These are phyloP conservation scores for Stachybotrys echinatus DNA, from an alignment of 2,329 filamentous ascomycete genomes.

Conservation along the genomic window DNA sequence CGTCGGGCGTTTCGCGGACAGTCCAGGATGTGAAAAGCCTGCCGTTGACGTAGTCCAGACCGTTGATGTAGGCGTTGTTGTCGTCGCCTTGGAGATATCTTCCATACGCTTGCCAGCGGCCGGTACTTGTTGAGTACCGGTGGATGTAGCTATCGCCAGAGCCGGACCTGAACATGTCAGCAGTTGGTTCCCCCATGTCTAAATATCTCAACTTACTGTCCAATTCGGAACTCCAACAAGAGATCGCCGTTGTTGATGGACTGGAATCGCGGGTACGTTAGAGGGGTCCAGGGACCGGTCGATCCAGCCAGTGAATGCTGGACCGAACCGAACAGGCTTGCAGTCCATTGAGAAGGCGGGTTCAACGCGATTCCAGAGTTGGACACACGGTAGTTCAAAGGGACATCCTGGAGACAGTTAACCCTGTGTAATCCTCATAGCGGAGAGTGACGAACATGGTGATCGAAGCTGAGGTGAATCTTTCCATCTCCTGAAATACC, in stretches of 20 bases:
- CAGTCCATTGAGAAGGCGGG: constrained; percentile 6
- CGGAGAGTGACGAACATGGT: constrained; percentile 6
- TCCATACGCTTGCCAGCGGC: constrained; percentile 8
- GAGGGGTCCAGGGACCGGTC: constrained; percentile 8
- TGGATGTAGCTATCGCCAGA: constrained; percentile 13
- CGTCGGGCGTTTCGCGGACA: constrained; percentile 12
- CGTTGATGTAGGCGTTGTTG: constrained; percentile 15
- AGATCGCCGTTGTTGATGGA: constrained; percentile 7
- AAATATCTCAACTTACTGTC: constrained; percentile 1
- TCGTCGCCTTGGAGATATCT: constrained; percentile 10
- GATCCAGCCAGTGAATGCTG: constrained; percentile 9
- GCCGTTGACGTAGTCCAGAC: constrained; percentile 7
- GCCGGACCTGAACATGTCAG: constrained; percentile 4
- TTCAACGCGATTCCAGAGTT: constrained; percentile 6
- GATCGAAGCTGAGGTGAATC: constrained; percentile 14
- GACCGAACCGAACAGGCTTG: constrained; percentile 8
- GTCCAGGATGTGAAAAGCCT: constrained; percentile 11
- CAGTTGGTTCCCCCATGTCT: neutral
- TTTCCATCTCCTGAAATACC: constrained; percentile 11
- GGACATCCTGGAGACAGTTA: constrained; percentile 8
- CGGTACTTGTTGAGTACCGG: constrained; percentile 6
- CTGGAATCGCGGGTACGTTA: constrained; percentile 14
- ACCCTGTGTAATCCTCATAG: neutral
- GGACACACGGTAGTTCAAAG: constrained; percentile 13
- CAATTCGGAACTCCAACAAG: constrained; percentile 12